Percentiles rank a stretch among this genome's conserved stretches.
These are phyloP conservation scores for Xylariales sp. DNA, from an alignment of 2,329 filamentous ascomycete species.

Conservation along the genomic window DNA sequence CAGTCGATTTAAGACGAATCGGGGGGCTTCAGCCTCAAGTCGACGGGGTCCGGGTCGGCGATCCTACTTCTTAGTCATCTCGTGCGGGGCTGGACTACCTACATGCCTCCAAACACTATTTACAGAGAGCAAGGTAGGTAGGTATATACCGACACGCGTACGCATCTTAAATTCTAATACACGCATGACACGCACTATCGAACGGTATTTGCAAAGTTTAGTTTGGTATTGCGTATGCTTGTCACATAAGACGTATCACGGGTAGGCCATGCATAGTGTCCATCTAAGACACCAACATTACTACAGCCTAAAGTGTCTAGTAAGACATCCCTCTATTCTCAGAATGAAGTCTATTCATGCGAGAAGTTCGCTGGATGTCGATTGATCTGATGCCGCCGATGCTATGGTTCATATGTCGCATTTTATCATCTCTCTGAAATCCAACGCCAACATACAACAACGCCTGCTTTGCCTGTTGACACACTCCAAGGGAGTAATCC, in stretches of 20 bases:
- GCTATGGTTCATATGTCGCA: constrained; percentile 24
- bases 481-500: background rate
- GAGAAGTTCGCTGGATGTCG: constrained; percentile 10
- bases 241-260: background rate
- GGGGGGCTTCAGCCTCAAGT: no score
- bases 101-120: no score
- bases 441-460: constrained; percentile 32
- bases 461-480: constrained; percentile 27
- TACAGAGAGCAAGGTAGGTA: no score
- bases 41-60: no score
- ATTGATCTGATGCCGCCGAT: constrained; percentile 23
- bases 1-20: no score
- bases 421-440: constrained; percentile 24
- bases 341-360: constrained; percentile 28
- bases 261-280: background rate
- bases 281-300: background rate
- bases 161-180: no score
- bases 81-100: no score
- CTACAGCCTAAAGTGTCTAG: background rate
- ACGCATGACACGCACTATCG: no score
- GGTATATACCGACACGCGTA: no score
- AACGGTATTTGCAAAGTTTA: background rate
- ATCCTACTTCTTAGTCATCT: no score
- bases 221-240: background rate
- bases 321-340: background rate